Conservation (phyloP, 2,329 filamentous ascomycete species). For the Arthrobotrys entomopaga region DNA sequence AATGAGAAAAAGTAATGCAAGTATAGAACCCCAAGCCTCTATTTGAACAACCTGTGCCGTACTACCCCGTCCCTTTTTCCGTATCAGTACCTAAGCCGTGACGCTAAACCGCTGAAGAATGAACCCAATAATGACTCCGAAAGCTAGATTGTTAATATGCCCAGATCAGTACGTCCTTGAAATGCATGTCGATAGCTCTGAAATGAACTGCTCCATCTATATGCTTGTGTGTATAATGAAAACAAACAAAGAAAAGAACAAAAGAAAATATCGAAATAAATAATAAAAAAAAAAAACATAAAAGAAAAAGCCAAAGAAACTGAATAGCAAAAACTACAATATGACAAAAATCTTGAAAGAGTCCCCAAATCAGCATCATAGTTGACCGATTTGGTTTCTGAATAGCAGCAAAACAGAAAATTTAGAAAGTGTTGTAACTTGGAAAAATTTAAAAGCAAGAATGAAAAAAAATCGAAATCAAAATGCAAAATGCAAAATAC, state of each 20-base stretch:
- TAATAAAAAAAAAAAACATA: neutral
- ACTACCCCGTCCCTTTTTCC: slow-evolving; percentile 34
- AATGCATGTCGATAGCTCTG: slow-evolving; percentile 39
- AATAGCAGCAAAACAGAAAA: no score
- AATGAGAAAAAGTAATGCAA: slow-evolving; percentile 30
- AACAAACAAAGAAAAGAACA: slow-evolving; percentile 11
- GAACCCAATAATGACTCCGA: slow-evolving; percentile 38
- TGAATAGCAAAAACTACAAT: neutral
- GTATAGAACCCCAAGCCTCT: slow-evolving; percentile 40
- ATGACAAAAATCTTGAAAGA: no score
- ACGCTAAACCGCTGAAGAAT: slow-evolving; percentile 46
- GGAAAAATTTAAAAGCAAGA: neutral
- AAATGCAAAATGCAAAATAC: slow-evolving; percentile 14
- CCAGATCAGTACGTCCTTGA: slow-evolving; percentile 19
- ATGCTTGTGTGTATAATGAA: slow-evolving; percentile 19
- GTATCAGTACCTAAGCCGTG: slow-evolving; percentile 46
- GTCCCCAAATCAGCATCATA: no score
- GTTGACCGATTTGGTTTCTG: no score
- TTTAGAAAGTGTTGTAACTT: no score
- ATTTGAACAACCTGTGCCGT: slow-evolving; percentile 37
- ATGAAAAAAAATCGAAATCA: neutral
- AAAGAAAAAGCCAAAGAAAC: neutral
- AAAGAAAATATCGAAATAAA: neutral
- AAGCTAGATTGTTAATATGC: neutral
- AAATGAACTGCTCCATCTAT: slow-evolving; percentile 32